Conservation (phyloP, 495 filamentous ascomycete species). For the Penicillium steckii region DNA sequence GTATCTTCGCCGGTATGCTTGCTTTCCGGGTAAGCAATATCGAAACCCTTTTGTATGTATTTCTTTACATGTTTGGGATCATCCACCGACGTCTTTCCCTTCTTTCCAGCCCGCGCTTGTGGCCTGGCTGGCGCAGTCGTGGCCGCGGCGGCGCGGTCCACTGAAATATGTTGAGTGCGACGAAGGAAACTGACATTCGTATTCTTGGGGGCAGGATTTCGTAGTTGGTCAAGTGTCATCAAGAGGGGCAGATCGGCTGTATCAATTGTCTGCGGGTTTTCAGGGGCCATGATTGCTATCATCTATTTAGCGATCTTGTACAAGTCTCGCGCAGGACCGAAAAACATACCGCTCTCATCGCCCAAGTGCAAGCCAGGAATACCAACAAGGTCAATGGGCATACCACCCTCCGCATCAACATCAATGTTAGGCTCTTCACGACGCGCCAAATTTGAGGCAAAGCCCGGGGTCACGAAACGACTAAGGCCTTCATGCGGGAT, state of each 20-base stretch:
- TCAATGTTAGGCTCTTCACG: slow-evolving; percentile 95
- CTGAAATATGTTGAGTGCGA: slow-evolving; percentile 93
- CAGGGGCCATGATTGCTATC: slow-evolving; percentile 76
- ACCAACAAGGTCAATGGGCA: slow-evolving; percentile 93
- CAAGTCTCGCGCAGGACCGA: background rate
- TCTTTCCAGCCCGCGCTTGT: slow-evolving; percentile 42
- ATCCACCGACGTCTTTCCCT: slow-evolving; percentile 55
- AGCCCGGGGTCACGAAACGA: slow-evolving; percentile 82
- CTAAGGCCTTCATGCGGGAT: slow-evolving; percentile 89
- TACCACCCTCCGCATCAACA: slow-evolving; percentile 94
- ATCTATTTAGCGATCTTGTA: background rate
- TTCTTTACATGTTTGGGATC: slow-evolving; percentile 79
- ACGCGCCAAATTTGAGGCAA: slow-evolving; percentile 81
- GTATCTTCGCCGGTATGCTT: slow-evolving; percentile 56
- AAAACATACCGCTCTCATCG: slow-evolving; percentile 83
- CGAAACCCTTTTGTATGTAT: slow-evolving; percentile 81
- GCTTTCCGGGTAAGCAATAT: slow-evolving; percentile 70
- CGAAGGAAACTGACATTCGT: slow-evolving; percentile 88
- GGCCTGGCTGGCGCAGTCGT: slow-evolving; percentile 30
- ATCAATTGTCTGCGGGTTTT: slow-evolving; percentile 67
- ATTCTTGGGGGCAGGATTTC: slow-evolving; percentile 70
- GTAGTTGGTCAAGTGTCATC: slow-evolving; percentile 73
- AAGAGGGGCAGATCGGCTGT: slow-evolving; percentile 80
- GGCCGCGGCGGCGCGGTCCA: slow-evolving; percentile 50
- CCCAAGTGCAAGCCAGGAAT: slow-evolving; percentile 93